These are phyloP conservation scores for Psilocybe cyanescens DNA, from an alignment of 768 basidiomycete genomes.

Conservation along the genomic window DNA sequence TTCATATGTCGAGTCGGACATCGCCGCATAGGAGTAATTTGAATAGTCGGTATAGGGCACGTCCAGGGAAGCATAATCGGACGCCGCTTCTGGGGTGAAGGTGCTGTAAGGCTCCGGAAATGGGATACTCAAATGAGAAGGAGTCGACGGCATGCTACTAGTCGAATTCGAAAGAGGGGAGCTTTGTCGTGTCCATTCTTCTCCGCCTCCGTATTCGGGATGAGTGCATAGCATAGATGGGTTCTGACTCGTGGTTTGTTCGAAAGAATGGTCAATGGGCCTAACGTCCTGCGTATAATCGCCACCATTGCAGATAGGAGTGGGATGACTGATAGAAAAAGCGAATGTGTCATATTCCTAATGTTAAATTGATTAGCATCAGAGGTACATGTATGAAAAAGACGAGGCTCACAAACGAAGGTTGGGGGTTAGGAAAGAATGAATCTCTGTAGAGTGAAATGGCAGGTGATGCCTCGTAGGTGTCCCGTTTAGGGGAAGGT, in stretches of 20 bases:
- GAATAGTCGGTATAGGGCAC: slow-evolving; percentile 26
- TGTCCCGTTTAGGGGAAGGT: slow-evolving; percentile 3
- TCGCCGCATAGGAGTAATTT: slow-evolving; percentile 25
- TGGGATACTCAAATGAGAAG: slow-evolving; percentile 33
- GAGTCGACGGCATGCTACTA: slow-evolving; percentile 45
- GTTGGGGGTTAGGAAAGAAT: slow-evolving; percentile 38
- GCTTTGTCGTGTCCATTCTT: slow-evolving; percentile 47
- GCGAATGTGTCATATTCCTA: slow-evolving; percentile 46
- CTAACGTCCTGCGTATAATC: slow-evolving; percentile 24
- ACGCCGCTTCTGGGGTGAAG: slow-evolving; percentile 25
- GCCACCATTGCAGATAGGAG: slow-evolving; percentile 21
- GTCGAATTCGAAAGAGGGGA: slow-evolving; percentile 43
- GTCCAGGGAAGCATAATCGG: slow-evolving; percentile 30
- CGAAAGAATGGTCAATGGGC: slow-evolving; percentile 20
- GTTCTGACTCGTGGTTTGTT: slow-evolving; percentile 4
- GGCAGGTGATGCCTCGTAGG: background rate
- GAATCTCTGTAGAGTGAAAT: slow-evolving; percentile 31
- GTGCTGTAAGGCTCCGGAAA: slow-evolving; percentile 29
- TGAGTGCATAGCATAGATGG: slow-evolving; percentile 35
- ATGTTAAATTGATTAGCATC: background rate
- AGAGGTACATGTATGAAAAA: background rate
- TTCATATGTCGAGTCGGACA: slow-evolving; percentile 20
- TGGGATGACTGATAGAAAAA: slow-evolving; percentile 34
- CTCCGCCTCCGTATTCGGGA: slow-evolving; percentile 33
- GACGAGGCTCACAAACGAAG: slow-evolving; percentile 46